Base-by-base conservation (phyloP, 345 rosid genomes). In the Eucalyptus urophylla region DNA sequence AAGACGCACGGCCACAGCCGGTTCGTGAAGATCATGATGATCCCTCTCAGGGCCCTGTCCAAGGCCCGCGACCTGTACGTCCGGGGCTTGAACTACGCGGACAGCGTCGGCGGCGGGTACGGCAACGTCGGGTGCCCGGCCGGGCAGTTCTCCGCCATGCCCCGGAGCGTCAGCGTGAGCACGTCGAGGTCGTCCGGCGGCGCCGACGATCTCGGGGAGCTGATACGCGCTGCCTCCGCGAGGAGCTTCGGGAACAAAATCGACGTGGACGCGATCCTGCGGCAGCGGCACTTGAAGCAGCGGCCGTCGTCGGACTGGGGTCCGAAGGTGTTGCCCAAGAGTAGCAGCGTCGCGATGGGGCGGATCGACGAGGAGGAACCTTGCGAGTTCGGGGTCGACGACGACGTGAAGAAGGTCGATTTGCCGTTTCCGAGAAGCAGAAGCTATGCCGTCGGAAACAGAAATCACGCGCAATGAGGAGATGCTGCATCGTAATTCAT, bases 281-380 rank as follows among this genome's bases (percentile, higher is more conserved):
- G 58, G 37, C 83, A 54, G 47, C 89, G 80, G 87, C 37, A 67
- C 47, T 86, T 76, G 45, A 86, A 50, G 19, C 33, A 29, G 24
- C 87, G 87, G 27, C 45, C 40, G 10, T 85, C 81, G 85, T 40
- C 85, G 85, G 85, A 76, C 85, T 76, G 85, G 85, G 85, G 85
- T 53, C 65, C 81, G 24, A 87, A 89, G 47, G 92, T 91, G 40
- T 86, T 91, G 92, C 90, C 90, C 7, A 93, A 93, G 89, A 94
- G 93, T 87, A 44, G 40, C 14, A 93, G 92, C 87, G 95, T 90
- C 45, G 92, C 88, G 17, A 92, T 96, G 90, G 98, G 94, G 69
- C 93, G 95, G 92, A 97, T 97, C 27, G 98, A 97, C 89, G 99
- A 97, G 89, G 98, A 95, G 50, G 87, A 87, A 56, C 87, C 93